A percentile compares a stretch with the other conserved stretches of the same genome.
phyloP scores from a whole-genome alignment of 2,329 filamentous ascomycete genomes.

The Colletotrichum sp. region DNA sequence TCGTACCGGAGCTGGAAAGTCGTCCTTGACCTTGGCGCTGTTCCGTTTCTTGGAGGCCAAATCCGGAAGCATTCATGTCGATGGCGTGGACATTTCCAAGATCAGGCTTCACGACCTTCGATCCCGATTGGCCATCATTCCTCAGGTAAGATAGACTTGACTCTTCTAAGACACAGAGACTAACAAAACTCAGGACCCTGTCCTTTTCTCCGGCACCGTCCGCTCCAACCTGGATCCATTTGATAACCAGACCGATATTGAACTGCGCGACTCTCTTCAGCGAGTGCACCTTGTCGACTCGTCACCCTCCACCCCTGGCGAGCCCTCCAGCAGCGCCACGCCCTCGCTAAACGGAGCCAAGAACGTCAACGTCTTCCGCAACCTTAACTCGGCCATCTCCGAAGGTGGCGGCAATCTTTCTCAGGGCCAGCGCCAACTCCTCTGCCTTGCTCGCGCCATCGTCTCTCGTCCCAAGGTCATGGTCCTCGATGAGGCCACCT shows the following conservation, averaged over 20 bases:
- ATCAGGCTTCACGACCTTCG: slow-evolving; percentile 74
- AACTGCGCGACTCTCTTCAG: slow-evolving; percentile 71
- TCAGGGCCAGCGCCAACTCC: slow-evolving; percentile 77
- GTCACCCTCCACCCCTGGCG: slow-evolving; percentile 43
- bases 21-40: slow-evolving; percentile 74
- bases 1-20: slow-evolving; percentile 80
- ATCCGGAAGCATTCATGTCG: slow-evolving; percentile 71
- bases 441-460: slow-evolving; percentile 77
- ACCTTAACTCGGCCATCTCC: slow-evolving; percentile 67
- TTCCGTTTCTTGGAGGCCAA: slow-evolving; percentile 78
- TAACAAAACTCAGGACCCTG: slow-evolving; percentile 64
- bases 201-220: slow-evolving; percentile 81
- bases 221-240: slow-evolving; percentile 81
- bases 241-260: slow-evolving; percentile 69
- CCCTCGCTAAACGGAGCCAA: slow-evolving; percentile 32
- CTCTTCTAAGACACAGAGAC: background rate
- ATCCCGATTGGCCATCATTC: slow-evolving; percentile 80
- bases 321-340: slow-evolving; percentile 35
- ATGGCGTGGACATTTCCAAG: slow-evolving; percentile 76
- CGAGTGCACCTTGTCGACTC: slow-evolving; percentile 70
- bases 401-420: slow-evolving; percentile 78
- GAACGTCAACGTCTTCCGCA: slow-evolving; percentile 71
- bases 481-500: slow-evolving; percentile 82
- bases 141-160: slow-evolving; percentile 47
- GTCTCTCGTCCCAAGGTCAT: slow-evolving; percentile 76